Base-by-base conservation (phyloP, 495 filamentous ascomycete species). In the Podospora tetraspora region DNA sequence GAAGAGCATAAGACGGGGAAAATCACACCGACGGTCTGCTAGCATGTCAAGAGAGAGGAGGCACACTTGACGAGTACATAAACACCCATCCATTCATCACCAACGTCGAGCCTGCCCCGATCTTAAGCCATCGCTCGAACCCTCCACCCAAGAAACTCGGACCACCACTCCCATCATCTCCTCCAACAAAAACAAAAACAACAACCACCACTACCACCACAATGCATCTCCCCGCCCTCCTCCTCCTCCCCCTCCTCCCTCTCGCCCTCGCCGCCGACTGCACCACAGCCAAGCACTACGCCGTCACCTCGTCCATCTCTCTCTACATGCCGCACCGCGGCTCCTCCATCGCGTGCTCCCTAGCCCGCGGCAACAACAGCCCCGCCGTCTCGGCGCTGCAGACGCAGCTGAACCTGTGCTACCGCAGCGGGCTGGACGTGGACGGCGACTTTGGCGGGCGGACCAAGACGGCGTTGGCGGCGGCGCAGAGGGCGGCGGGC, bases 311-410 rank as follows among this genome's bases (percentile, higher is more conserved):
- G 16, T 22, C 7, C 66, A 5, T 52, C 37, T 34, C 21, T 27
- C 61, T 68, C 19, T 68, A 68, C 61, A 68, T 68, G 66, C 66
- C 66, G 25, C 59, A 63, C 66, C 66, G 66, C 61, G 66, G 66
- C 60, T 63, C 25, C 30, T 69, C 67, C 16, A 69, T 66, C 67
- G 34, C 27, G 13, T 69, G 67, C 67, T 16, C 60, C 23, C 62
- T 69, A 9, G 59, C 12, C 24, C 1, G 29, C 3, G 62, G 57
- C 57, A 66, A 64, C 67, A 66, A 69, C 62, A 62, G 32, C 59
- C 30, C 60, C 7, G 67, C n/a, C 67, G 67, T 69, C 57, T 30
- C 25, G 13, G 62, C 67, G 9, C 63, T 69, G 29, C 67, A 69
- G 67, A 59, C 57, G 56, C 62, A 64, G 30, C 43, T 69, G 57